Evolutionary conservation across 164 flowering plant species (phyloP).

Genomic region (Macadamia integrifolia): DNA sequence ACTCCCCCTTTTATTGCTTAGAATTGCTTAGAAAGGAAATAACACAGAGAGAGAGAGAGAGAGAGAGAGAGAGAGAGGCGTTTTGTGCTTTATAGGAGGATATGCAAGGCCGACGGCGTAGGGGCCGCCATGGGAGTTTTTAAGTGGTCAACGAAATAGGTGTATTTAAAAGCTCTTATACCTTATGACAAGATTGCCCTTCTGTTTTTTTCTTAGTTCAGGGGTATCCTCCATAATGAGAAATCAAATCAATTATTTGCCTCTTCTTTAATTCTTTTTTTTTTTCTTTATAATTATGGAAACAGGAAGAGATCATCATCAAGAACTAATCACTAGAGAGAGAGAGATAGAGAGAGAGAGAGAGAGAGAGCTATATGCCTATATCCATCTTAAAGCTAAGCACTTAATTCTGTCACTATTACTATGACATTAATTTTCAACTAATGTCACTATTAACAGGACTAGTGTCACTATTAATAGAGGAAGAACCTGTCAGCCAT

Average conservation of each 20-base stretch:
- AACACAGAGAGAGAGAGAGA: conserved; percentile 21
- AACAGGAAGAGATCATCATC: background rate
- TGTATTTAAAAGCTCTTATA: conserved; percentile 7
- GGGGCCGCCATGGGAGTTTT: conserved; percentile 68
- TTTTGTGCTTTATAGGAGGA: background rate
- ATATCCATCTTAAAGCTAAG: too few relatives aligned
- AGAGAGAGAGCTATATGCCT: too few relatives aligned
- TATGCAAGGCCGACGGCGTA: conserved; percentile 64
- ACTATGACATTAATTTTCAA: too few relatives aligned
- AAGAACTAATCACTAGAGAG: too few relatives aligned
- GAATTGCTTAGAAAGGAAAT: background rate
- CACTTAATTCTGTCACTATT: too few relatives aligned
- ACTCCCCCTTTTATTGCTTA: background rate
- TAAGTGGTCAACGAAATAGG: conserved; percentile 50
- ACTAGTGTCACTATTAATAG: too few relatives aligned
- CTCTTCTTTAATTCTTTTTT: too few relatives aligned
- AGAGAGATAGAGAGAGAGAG: too few relatives aligned
- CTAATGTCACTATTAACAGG: too few relatives aligned
- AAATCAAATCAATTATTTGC: too few relatives aligned
- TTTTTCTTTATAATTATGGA: too few relatives aligned
- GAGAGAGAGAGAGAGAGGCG: conserved; percentile 8
- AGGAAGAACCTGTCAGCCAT: too few relatives aligned
- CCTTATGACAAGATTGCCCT: conserved; percentile 25
- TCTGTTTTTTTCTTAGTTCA: background rate
- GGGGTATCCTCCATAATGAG: background rate